Conservation (phyloP, 2,329 filamentous ascomycete species). For the Aspergillus awamori region DNA sequence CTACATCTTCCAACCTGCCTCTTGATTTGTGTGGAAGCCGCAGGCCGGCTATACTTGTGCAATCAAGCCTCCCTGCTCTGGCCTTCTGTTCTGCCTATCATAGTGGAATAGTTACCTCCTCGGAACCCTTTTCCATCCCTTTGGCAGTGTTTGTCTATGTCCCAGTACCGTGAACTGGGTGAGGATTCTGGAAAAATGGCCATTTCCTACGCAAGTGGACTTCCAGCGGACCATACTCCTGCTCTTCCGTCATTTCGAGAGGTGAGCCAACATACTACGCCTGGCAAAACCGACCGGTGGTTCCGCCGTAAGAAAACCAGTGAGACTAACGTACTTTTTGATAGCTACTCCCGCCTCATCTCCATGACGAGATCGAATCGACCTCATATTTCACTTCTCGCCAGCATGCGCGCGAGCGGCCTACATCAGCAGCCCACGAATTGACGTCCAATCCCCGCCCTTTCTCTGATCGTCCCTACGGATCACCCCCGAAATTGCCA, state of each 20-base stretch:
- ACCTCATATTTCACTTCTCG: conserved; percentile 37
- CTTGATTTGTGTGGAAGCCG: conserved; percentile 15
- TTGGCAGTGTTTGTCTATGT: conserved; percentile 36
- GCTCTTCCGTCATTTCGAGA: conserved; percentile 44
- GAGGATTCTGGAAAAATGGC: conserved; percentile 42
- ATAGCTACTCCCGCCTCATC: conserved; percentile 44
- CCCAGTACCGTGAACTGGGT: conserved; percentile 36
- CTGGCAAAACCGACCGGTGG: not conserved
- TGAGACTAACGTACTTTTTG: conserved; percentile 13
- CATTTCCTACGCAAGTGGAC: conserved; percentile 41
- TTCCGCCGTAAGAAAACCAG: not conserved
- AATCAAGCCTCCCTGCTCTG: conserved; percentile 10
- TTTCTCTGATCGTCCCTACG: conserved; percentile 27
- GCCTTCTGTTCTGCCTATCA: not conserved
- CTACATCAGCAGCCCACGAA: conserved; percentile 33
- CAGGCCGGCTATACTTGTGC: conserved; percentile 24
- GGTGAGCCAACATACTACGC: conserved; percentile 28
- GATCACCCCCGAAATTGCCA: conserved; percentile 24
- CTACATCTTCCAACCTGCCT: not conserved
- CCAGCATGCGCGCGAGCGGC: conserved; percentile 34
- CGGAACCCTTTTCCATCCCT: conserved; percentile 1
- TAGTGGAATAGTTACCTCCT: conserved; percentile 6
- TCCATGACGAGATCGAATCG: conserved; percentile 48
- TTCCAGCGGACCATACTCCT: conserved; percentile 36
- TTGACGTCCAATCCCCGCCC: conserved; percentile 35